Base-by-base conservation (phyloP, 441 rosid genomes). In the Erysimum cheiri region DNA sequence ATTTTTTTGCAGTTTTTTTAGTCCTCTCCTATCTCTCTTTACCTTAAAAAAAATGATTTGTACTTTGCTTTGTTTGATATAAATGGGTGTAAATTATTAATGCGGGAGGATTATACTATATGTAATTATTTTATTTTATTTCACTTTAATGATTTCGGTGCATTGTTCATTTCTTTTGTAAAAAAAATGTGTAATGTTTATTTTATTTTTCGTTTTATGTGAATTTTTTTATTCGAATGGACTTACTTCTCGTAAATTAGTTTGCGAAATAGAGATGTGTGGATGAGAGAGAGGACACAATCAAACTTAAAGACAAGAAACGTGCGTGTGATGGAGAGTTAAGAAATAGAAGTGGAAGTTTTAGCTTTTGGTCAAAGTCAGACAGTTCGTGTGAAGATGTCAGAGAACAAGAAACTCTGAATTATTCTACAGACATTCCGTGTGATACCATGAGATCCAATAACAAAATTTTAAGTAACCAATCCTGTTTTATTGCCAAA, bases 321-420 rank as follows among this genome's bases (percentile, higher is more conserved):
- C 60, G 44, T 28, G 22, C 53, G 76, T 47, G 53, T 43, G 64
- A 11, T 71, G 48, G 15, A 22, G 5, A 40, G 7, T 47, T 10
- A 15, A 35, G 15, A 37, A 65, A 14, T 28, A 10, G 33, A 64
- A 49, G 52, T 48, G 49, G 57, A 8, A 46, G 47, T 15, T 46
- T 0, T 29, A 49, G 48, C 67, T 14, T 32, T 33, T 73, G 62
- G 72, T 66, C 68, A 60, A 73, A 67, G 63, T 60, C 57, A 32
- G 61, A 66, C 40, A 67, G 66, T 60, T 67, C 68, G 77, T 73
- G 72, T 44, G 77, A 73, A 60, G 72, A 33, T 67, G 77, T 67
- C 72, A 67, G 73, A 67, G 3, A 47, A 14, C 63, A 43, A 52
- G 28, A 58, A 32, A 2, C 13, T 52, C 69, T 60, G 69, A 73